Evolutionary conservation across 192 early-diverging fungal species (phyloP).

Genomic region (Geranomyces michiganensis): DNA sequence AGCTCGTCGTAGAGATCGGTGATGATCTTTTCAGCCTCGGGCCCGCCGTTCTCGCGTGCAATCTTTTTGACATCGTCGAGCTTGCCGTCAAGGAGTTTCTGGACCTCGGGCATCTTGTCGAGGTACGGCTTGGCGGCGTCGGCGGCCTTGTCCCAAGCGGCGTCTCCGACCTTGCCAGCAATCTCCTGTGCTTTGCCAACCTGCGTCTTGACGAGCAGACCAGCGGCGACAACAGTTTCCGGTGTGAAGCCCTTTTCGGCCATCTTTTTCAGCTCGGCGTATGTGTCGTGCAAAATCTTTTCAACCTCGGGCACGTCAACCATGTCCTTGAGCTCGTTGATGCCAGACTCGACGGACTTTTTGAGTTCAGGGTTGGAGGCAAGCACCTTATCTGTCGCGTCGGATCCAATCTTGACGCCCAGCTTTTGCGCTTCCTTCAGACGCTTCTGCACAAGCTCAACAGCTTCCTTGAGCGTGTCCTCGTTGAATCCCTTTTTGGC

Average conservation of each 20-base stretch:
- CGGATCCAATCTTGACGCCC: conserved; percentile 5
- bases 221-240: background rate
- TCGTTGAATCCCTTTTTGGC: conserved; percentile 23
- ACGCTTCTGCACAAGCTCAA: background rate
- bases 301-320: conserved; percentile 17
- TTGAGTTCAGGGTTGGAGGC: conserved; percentile 22
- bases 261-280: conserved; percentile 23
- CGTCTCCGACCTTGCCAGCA: conserved; percentile 16
- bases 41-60: conserved; percentile 15
- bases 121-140: conserved; percentile 22
- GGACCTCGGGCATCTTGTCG: conserved; percentile 23
- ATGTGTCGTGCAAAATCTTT: conserved; percentile 13
- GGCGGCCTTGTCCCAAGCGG: conserved; percentile 22
- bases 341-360: conserved; percentile 17
- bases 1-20: conserved; percentile 12
- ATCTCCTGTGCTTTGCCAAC: conserved; percentile 13
- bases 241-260: conserved; percentile 17
- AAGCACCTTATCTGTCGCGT: conserved; percentile 20
- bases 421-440: conserved; percentile 17
- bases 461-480: conserved; percentile 19
- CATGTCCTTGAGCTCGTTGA: conserved; percentile 24
- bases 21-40: conserved; percentile 21
- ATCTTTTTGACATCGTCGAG: conserved; percentile 18
- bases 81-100: conserved; percentile 10
- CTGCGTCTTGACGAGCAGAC: conserved; percentile 8